phyloP scores from a whole-genome alignment of 2,329 filamentous ascomycete genomes.

The Zymoseptoria brevis region DNA sequence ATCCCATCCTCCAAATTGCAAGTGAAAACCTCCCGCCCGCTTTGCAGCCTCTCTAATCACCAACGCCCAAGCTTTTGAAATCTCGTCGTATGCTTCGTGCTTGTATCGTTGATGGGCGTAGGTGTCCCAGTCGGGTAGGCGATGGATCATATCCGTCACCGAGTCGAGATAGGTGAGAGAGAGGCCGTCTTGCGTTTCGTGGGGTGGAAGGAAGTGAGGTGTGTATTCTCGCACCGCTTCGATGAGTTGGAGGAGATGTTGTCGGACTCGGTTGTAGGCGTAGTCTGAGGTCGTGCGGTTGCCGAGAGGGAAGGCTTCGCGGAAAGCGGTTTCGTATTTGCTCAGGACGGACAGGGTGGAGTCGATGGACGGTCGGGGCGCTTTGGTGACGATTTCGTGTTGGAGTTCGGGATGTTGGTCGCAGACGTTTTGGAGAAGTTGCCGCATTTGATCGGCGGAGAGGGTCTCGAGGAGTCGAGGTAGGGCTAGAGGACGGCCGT shows the following conservation, averaged over 20 bases:
- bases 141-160: constrained; percentile 82
- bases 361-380: constrained; percentile 76
- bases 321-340: constrained; percentile 72
- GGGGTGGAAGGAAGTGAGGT: constrained; percentile 86
- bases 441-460: constrained; percentile 73
- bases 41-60: constrained; percentile 89
- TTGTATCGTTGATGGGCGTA: constrained; percentile 87
- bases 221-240: constrained; percentile 92
- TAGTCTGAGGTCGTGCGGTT: constrained; percentile 83
- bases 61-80: constrained; percentile 84
- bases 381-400: constrained; percentile 72
- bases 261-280: constrained; percentile 85
- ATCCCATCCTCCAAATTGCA: constrained; percentile 91
- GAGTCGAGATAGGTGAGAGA: constrained; percentile 84
- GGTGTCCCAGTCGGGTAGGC: constrained; percentile 83
- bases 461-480: constrained; percentile 88
- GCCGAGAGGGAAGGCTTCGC: constrained; percentile 73
- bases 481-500: constrained; percentile 55
- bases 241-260: constrained; percentile 69
- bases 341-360: constrained; percentile 72
- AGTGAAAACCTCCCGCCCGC: constrained; percentile 76
- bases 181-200: constrained; percentile 72
- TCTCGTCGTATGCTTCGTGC: constrained; percentile 91
- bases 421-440: constrained; percentile 83
- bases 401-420: constrained; percentile 80